Conservation (phyloP, 2,329 filamentous ascomycete species). For the Trichoderma semiorbis region DNA sequence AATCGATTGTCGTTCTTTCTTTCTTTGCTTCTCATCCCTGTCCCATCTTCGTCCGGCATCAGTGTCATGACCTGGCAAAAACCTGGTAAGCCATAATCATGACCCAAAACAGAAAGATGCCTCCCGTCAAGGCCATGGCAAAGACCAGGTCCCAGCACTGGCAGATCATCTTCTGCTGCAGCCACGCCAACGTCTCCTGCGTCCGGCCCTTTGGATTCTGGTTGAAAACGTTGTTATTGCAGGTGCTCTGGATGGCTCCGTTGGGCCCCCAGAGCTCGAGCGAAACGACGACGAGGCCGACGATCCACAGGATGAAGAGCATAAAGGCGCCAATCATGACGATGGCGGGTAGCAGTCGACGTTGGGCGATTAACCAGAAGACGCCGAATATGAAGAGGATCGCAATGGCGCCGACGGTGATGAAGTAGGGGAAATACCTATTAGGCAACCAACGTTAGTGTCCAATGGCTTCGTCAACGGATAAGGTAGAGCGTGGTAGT, state of each 20-base stretch:
- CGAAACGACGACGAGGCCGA: slow-evolving; percentile 59
- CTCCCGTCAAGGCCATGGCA: slow-evolving; percentile 58
- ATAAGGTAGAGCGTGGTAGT: not conserved
- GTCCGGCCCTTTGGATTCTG: slow-evolving; percentile 49
- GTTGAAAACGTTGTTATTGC: slow-evolving; percentile 52
- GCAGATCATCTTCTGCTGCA: slow-evolving; percentile 62
- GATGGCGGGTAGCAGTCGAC: slow-evolving; percentile 58
- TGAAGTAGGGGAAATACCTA: slow-evolving; percentile 67
- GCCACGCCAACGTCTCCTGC: slow-evolving; percentile 57
- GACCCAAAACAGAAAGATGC: slow-evolving; percentile 62
- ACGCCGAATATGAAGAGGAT: slow-evolving; percentile 65
- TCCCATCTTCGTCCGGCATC: not conserved
- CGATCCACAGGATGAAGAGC: slow-evolving; percentile 65
- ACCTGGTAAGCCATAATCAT: slow-evolving; percentile 67
- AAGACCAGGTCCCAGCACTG: slow-evolving; percentile 64
- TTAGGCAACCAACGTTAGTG: not conserved
- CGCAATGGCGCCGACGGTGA: slow-evolving; percentile 56
- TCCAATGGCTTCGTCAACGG: not conserved
- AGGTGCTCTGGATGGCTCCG: slow-evolving; percentile 57
- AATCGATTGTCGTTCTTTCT: not conserved
- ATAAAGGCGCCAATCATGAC: slow-evolving; percentile 64
- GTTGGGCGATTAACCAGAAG: slow-evolving; percentile 59
- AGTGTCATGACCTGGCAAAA: slow-evolving; percentile 44
- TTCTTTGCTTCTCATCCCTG: not conserved
- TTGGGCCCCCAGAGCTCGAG: slow-evolving; percentile 62